phyloP scores from a whole-genome alignment of 306 rosid genomes.

The Myrica gale region DNA sequence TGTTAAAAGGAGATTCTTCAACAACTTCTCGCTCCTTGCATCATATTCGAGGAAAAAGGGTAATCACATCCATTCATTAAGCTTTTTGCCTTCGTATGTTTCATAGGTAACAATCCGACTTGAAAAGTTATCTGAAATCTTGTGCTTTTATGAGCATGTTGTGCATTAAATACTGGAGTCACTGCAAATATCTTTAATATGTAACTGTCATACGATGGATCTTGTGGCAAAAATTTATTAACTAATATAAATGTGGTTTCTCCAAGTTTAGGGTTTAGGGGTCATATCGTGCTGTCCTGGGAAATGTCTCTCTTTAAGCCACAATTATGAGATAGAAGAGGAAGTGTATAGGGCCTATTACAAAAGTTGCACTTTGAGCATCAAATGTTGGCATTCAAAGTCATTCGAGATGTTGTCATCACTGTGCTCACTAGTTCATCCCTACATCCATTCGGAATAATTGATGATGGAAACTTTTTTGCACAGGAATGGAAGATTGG shows the following conservation, averaged over 20 bases:
- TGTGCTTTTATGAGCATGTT: neutral
- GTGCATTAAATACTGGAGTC: neutral
- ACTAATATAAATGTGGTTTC: no score
- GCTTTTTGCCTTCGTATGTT: neutral
- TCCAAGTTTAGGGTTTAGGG: no score
- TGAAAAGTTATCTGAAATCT: no score
- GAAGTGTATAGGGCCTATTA: neutral
- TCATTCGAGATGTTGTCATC: neutral
- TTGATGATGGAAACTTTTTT: conserved; percentile 18
- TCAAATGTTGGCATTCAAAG: neutral
- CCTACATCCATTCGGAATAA: conserved; percentile 8
- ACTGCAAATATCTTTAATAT: neutral
- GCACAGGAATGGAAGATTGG: conserved; percentile 83
- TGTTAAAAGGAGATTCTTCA: conserved; percentile 77
- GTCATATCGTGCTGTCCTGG: neutral
- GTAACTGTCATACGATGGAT: neutral
- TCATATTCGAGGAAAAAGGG: conserved; percentile 71
- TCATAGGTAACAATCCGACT: neutral
- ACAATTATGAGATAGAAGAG: neutral
- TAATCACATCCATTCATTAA: conserved; percentile 38
- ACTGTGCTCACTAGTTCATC: conserved; percentile 5
- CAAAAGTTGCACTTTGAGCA: neutral
- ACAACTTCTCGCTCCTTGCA: conserved; percentile 50
- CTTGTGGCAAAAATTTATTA: neutral
- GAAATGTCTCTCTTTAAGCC: neutral